Evolutionary conservation across 2,329 filamentous ascomycete genomes (phyloP), one percentile per base, ranked within the genome.

Genomic region (Pseudogymnoascus sp.): DNA sequence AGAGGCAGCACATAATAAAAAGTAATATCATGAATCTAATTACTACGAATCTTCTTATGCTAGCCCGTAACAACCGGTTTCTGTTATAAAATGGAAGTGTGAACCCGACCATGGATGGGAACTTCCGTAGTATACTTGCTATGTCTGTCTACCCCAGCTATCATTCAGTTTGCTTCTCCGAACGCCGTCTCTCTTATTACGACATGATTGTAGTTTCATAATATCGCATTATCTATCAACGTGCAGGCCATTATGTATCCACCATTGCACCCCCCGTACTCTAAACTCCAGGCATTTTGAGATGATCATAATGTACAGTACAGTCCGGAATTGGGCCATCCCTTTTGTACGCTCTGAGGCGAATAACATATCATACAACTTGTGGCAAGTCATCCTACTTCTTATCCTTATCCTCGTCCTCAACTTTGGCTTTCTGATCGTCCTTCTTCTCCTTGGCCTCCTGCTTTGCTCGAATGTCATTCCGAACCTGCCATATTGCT

Each of bases 401-500:
- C 57, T 65, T 63, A 41, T 65, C 59, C 37, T 61, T 63, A 10
- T 59, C 23, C 30, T 64, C 34, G 9, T 57, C 18, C 19, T 66
- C 63, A 5, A 61, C 63, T 10, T 57, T 19, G 34, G 65, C 61
- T 5, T 38, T 4, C 30, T 37, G 19, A 52, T 68, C 18, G 8
- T 64, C 35, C 26, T 63, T 59, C 35, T 69, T 66, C 19, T 67
- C 63, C 52, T 61, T 59, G 7, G 64, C 41, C 45, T 69, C 64
- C 37, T 68, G 63, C 56, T 69, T 64, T 7, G 60, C 62, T 37
- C 66, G 62, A 41, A 72, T 58, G 19, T 64, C 63, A 57, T 66
- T 75, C 66, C 84, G 79, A 2, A 92, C 85, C 72, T 92, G 89
- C 77, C 84, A 84, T 61, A 90, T 83, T 4, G 89, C 89, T 41